Evolutionary conservation across 2,329 filamentous ascomycete genomes (phyloP).

Genomic region (Gnomoniopsis smithogilvyi): DNA sequence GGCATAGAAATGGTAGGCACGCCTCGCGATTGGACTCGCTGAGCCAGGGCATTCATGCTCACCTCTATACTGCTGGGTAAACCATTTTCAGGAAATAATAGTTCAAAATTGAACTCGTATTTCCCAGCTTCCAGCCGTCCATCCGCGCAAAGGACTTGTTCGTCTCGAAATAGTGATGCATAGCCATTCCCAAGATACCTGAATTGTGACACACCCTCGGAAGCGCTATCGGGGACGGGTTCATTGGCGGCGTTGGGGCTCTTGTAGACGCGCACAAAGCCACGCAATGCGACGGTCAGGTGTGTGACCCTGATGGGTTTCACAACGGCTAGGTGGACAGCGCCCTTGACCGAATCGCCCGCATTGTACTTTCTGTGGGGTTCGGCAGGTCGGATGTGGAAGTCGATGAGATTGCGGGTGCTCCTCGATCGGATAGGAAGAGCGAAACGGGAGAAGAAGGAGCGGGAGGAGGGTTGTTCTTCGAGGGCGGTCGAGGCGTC

Average conservation of each 20-base stretch:
- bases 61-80: slow-evolving; percentile 95
- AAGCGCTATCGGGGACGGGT: slow-evolving; percentile 35
- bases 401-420: slow-evolving; percentile 68
- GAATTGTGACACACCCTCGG: slow-evolving; percentile 31
- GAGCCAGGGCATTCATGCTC: slow-evolving; percentile 34
- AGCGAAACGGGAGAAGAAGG: slow-evolving; percentile 51
- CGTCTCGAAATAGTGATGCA: slow-evolving; percentile 79
- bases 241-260: slow-evolving; percentile 56
- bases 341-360: slow-evolving; percentile 71
- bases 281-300: slow-evolving; percentile 73
- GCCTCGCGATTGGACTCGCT: background rate
- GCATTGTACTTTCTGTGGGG: slow-evolving; percentile 74
- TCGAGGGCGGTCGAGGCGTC: slow-evolving; percentile 35
- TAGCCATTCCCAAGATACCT: slow-evolving; percentile 74
- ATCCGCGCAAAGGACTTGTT: slow-evolving; percentile 75
- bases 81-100: slow-evolving; percentile 29
- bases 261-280: slow-evolving; percentile 77
- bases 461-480: slow-evolving; percentile 38
- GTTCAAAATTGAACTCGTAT: slow-evolving; percentile 67
- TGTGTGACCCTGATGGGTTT: slow-evolving; percentile 78
- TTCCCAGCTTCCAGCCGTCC: slow-evolving; percentile 69
- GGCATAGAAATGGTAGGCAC: background rate
- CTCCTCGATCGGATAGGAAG: slow-evolving; percentile 49
- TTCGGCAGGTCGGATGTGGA: slow-evolving; percentile 73
- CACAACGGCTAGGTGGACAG: slow-evolving; percentile 68